phyloP scores from a whole-genome alignment of 306 rosid species.

The Oxytropis ochrocephala region DNA sequence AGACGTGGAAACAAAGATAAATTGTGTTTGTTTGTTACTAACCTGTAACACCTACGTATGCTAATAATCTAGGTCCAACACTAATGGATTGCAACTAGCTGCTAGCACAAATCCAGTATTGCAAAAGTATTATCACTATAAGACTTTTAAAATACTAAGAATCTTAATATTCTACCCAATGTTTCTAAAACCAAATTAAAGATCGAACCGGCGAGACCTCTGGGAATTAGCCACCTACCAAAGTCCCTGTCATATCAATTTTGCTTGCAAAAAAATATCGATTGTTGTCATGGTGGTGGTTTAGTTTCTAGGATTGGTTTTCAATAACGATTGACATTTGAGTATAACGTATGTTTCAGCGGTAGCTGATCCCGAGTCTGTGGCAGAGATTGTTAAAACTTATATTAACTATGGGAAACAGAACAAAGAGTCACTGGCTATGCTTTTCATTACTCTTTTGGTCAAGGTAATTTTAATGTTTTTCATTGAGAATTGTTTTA shows the following conservation, averaged over 20 bases:
- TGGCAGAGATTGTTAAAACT: slow-evolving; percentile 13
- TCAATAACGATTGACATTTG: background rate
- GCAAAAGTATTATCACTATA: background rate
- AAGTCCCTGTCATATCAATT: background rate
- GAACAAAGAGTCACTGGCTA: slow-evolving; percentile 34
- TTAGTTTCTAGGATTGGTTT: slow-evolving; percentile 1
- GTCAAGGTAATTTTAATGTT: slow-evolving; percentile 29
- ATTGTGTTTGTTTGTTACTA: background rate
- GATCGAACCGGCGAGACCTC: no score
- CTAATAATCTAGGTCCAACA: background rate
- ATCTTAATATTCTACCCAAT: background rate
- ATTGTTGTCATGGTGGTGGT: no score
- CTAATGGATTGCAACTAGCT: background rate
- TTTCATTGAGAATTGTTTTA: background rate
- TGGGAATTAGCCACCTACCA: no score
- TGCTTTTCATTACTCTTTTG: slow-evolving; percentile 37
- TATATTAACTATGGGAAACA: slow-evolving; percentile 30
- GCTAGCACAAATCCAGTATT: background rate
- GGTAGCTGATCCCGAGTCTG: slow-evolving; percentile 29
- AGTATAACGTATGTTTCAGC: slow-evolving; percentile 26
- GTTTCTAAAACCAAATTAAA: no score
- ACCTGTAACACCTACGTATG: background rate
- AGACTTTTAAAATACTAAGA: background rate
- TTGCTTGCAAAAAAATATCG: background rate
- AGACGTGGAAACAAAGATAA: background rate